These are phyloP conservation scores for Pythium myriotylum DNA, from an alignment of 352 stramenopile species.

Conservation along the genomic window DNA sequence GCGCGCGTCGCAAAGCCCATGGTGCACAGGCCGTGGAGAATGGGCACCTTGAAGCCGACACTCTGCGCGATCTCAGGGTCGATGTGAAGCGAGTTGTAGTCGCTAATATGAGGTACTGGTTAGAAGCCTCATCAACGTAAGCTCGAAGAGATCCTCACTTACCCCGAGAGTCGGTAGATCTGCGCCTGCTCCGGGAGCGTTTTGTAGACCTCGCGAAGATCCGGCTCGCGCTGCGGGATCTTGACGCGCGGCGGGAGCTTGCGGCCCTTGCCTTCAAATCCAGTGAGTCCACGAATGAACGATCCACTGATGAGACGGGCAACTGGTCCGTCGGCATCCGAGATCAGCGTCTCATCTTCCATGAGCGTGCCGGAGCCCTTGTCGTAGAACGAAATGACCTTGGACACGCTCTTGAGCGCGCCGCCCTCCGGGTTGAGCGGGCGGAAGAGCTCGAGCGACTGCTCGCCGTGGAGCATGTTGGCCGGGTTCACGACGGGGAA, in stretches of 20 bases:
- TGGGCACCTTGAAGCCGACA: constrained; percentile 80
- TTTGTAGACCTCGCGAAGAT: constrained; percentile 64
- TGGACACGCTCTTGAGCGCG: constrained; percentile 54
- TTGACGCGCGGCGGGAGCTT: constrained; percentile 69
- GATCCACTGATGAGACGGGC: constrained; percentile 77
- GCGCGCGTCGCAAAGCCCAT: constrained; percentile 85
- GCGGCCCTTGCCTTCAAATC: constrained; percentile 70
- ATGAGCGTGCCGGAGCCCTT: constrained; percentile 85
- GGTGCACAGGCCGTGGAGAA: constrained; percentile 95
- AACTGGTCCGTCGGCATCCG: constrained; percentile 64
- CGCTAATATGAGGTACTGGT: constrained; percentile 32
- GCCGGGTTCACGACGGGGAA: constrained; percentile 80
- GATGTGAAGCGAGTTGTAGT: constrained; percentile 96
- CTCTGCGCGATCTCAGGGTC: constrained; percentile 82
- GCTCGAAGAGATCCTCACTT: constrained; percentile 12
- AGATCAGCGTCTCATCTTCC: constrained; percentile 83
- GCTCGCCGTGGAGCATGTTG: constrained; percentile 87
- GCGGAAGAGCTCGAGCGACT: constrained; percentile 80
- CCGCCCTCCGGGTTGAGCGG: constrained; percentile 65
- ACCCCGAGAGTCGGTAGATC: constrained; percentile 93
- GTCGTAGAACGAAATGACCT: constrained; percentile 83
- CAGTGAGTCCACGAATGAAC: constrained; percentile 81
- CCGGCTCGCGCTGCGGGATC: constrained; percentile 72
- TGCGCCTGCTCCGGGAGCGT: constrained; percentile 81
- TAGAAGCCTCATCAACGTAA: background rate